phyloP scores from a whole-genome alignment of 495 filamentous ascomycete genomes.

The Penicillium waksmanii region DNA sequence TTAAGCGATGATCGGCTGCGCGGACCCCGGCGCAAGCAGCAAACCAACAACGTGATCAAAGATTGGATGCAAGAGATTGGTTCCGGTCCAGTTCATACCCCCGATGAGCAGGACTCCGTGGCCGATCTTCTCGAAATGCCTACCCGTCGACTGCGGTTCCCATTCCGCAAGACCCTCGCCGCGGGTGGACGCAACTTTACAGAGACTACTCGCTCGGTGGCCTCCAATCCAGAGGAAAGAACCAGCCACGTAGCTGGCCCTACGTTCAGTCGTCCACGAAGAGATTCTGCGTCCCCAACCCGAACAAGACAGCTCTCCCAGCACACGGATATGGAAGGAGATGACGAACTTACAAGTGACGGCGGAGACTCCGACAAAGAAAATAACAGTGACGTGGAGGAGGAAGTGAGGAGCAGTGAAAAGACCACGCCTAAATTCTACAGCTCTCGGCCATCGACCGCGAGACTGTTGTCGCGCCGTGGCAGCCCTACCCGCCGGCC shows the following conservation, averaged over 20 bases:
- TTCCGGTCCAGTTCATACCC: constrained; percentile 64
- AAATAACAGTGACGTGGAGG: constrained; percentile 24
- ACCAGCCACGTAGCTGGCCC: constrained; percentile 34
- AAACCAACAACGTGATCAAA: constrained; percentile 74
- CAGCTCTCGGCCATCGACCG: constrained; percentile 51
- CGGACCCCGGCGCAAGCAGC: constrained; percentile 59
- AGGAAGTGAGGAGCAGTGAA: constrained; percentile 21
- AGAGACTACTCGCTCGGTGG: constrained; percentile 52
- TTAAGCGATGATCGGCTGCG: constrained; percentile 50
- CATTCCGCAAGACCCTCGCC: constrained; percentile 36
- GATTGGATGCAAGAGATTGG: constrained; percentile 83
- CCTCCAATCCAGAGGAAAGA: constrained; percentile 63
- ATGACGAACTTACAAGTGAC: constrained; percentile 87
- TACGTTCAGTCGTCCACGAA: constrained; percentile 34
- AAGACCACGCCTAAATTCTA: constrained; percentile 47
- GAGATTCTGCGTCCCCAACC: constrained; percentile 24
- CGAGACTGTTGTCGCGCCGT: constrained; percentile 41
- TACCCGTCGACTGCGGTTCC: constrained; percentile 34
- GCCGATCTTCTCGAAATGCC: constrained; percentile 61
- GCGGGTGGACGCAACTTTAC: constrained; percentile 53
- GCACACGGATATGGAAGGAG: constrained; percentile 80
- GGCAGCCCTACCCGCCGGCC: constrained; percentile 43
- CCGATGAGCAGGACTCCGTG: constrained; percentile 63
- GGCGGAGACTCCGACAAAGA: constrained; percentile 59
- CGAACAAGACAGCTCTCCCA: constrained; percentile 47